Base-by-base conservation (phyloP, 352 stramenopile species). In the Globisporangium lucens region DNA sequence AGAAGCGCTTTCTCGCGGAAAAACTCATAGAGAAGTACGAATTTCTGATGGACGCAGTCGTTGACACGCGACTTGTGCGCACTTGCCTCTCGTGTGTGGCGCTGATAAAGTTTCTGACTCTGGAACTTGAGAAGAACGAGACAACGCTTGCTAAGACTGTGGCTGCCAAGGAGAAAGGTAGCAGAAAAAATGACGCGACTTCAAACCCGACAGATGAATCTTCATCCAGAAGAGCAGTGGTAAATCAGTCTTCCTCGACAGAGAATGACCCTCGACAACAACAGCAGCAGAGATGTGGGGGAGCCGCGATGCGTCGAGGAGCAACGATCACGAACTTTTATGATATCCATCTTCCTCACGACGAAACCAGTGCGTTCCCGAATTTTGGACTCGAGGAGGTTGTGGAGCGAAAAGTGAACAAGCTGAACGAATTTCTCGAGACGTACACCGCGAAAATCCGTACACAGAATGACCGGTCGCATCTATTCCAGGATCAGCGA, bases 31-130 rank as follows among this genome's bases (percentile, higher is more conserved):
- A 75, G 49, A 93, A 93, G 67, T 70, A 87, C 66, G 66, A 76
- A 43, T 93, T 93, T 47, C 65, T 93, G n/a, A 83, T 89, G 66
- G 82, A 91, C 30, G 81, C 85, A 0, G 81, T 91, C 29, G 72
- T 89, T 4, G 82, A 93, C 55, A 69, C 85, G 20, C 78, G 85
- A 0, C 75, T 93, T 7, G 72, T 83, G n/a, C 72, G 81, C 13
- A 76, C 80, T 38, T 74, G 76, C 20, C 78, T 87, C 41, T 85
- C 80, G 10, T 84, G 83, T 7, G 75, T 90, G 2, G 73, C 81
- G 0, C 69, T 93, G n/a, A 77, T 90, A 38, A 77, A 79, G 10
- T 89, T 93, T 51, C 62, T 93, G 15, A 59, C 87, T 29, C 64
- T 71, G 9, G 75, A 81, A 53, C 85, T 89, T 41, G 49, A 29